Conservation (phyloP, 371 early-diverging fungal species). For the Lichtheimia ramosa region DNA sequence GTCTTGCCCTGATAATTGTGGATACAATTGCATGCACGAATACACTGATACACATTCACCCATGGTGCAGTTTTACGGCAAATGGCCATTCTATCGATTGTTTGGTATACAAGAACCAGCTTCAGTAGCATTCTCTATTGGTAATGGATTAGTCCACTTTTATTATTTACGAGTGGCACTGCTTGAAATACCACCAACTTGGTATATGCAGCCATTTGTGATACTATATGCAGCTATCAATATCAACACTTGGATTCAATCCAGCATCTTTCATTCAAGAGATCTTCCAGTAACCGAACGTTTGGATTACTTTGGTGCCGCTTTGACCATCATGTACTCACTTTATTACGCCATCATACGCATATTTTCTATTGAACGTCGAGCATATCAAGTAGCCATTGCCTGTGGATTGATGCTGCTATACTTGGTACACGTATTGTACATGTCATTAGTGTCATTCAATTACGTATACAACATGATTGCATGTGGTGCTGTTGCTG, state of each 20-base stretch:
- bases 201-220: slow-evolving; percentile 58
- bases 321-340: slow-evolving; percentile 68
- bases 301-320: slow-evolving; percentile 95
- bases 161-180: slow-evolving; percentile 47
- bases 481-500: slow-evolving; percentile 76
- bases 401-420: slow-evolving; percentile 27
- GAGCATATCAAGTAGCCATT: slow-evolving; percentile 20
- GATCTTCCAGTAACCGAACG: slow-evolving; percentile 85
- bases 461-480: slow-evolving; percentile 94
- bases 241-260: slow-evolving; percentile 92
- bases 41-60: background rate
- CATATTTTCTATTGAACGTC: slow-evolving; percentile 48
- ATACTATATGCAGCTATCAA: slow-evolving; percentile 54
- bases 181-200: slow-evolving; percentile 38
- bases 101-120: slow-evolving; percentile 94
- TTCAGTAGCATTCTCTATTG: slow-evolving; percentile 84
- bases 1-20: slow-evolving; percentile 7
- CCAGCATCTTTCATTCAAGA: slow-evolving; percentile 87
- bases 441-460: slow-evolving; percentile 66
- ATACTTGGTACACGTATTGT: slow-evolving; percentile 68
- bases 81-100: slow-evolving; percentile 88
- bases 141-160: slow-evolving; percentile 81
- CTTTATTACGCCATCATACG: slow-evolving; percentile 60
- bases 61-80: slow-evolving; percentile 12
- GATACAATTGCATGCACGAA: slow-evolving; percentile 12